These are phyloP conservation scores for Sporothrix brunneoviolacea DNA, from an alignment of 2,329 filamentous ascomycete species.

Conservation along the genomic window DNA sequence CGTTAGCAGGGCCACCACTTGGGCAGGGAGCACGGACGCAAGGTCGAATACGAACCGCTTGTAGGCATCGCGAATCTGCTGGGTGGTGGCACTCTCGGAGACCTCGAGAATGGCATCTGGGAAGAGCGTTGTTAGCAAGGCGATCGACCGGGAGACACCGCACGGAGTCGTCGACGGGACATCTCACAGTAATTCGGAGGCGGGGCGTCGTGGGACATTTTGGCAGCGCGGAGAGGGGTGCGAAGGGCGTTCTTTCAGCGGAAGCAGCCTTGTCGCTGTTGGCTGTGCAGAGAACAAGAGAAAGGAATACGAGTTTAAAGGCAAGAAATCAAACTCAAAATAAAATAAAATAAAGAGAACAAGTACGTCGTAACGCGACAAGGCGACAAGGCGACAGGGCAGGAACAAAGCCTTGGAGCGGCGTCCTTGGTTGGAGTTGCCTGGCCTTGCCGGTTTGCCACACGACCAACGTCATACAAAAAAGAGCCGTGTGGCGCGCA, in stretches of 20 bases:
- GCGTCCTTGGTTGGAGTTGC: not conserved
- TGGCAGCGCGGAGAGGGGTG: conserved; percentile 11
- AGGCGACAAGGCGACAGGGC: not conserved
- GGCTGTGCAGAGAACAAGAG: not conserved
- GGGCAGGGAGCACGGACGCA: not conserved
- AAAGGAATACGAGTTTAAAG: not conserved
- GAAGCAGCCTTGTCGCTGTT: not conserved
- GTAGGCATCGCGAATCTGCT: conserved; percentile 90
- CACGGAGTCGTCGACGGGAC: not conserved
- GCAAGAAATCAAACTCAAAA: not conserved
- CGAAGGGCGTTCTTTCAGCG: not conserved
- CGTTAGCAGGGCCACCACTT: not conserved
- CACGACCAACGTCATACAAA: conserved; percentile 3
- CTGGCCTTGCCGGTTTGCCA: conserved; percentile 7
- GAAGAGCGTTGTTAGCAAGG: conserved; percentile 12
- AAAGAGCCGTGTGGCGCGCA: not conserved
- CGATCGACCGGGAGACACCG: conserved; percentile 4
- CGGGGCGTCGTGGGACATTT: conserved; percentile 35
- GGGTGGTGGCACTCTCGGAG: conserved; percentile 63
- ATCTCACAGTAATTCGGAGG: conserved; percentile 55
- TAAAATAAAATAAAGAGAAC: not conserved
- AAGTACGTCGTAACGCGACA: not conserved
- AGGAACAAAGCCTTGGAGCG: not conserved
- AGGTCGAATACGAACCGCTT: conserved; percentile 56
- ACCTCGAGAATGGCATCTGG: conserved; percentile 70